These are phyloP conservation scores for Cucurbita maxima DNA, from an alignment of 306 rosid species.

Conservation along the genomic window DNA sequence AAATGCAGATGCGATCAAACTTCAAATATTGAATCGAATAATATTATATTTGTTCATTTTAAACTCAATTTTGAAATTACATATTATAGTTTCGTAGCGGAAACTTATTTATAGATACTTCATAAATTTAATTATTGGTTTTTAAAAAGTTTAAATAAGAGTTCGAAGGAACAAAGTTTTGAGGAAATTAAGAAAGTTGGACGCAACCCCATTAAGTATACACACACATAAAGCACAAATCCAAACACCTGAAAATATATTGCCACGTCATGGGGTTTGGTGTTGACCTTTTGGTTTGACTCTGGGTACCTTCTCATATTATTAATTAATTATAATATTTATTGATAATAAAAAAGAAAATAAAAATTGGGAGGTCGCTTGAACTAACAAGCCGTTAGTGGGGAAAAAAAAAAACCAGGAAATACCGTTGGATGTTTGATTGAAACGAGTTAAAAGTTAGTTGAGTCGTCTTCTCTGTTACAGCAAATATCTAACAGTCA, in stretches of 20 bases:
- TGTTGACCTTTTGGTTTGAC: constrained; percentile 1
- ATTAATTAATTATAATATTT: background rate
- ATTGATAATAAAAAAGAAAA: background rate
- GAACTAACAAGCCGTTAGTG: background rate
- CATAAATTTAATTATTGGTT: no score
- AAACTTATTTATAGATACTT: no score
- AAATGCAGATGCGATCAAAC: background rate
- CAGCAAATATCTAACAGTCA: constrained; percentile 74
- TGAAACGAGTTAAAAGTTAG: constrained; percentile 51
- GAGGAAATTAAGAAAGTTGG: background rate
- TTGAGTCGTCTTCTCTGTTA: constrained; percentile 22
- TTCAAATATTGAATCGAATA: no score
- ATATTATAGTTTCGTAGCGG: no score
- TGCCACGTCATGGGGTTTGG: background rate
- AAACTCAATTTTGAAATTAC: no score
- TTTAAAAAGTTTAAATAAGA: background rate
- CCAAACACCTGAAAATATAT: background rate
- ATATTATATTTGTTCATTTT: no score
- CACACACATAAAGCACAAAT: background rate
- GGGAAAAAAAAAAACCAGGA: background rate
- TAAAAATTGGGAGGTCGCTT: background rate
- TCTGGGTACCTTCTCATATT: background rate
- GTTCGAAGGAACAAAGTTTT: background rate
- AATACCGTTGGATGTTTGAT: constrained; percentile 45
- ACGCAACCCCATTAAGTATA: background rate